These are phyloP conservation scores for Orbilia quercus DNA, from an alignment of 2,329 filamentous ascomycete genomes.

Conservation along the genomic window DNA sequence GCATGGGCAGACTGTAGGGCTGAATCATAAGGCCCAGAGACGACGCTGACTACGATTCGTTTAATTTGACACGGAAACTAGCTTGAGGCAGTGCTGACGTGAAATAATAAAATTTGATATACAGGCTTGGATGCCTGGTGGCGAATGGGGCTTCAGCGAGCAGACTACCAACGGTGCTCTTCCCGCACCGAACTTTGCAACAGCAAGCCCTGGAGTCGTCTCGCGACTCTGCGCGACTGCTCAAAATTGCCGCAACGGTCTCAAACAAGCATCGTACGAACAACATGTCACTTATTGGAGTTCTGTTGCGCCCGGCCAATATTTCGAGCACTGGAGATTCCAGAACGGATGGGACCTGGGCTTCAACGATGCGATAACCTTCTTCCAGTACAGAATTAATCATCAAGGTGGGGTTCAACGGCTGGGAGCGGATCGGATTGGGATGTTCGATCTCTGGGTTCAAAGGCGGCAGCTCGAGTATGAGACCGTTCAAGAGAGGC, in stretches of 20 bases:
- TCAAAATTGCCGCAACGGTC: constrained; percentile 61
- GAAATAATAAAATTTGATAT: constrained; percentile 3
- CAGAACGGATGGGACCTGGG: constrained; percentile 70
- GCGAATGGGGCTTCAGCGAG: constrained; percentile 72
- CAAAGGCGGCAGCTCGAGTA: constrained; percentile 69
- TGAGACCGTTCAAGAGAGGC: constrained; percentile 63
- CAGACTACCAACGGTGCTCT: constrained; percentile 65
- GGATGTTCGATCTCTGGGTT: constrained; percentile 70
- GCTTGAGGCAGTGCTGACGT: constrained; percentile 16
- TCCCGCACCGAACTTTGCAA: constrained; percentile 62
- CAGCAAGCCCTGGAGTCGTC: constrained; percentile 62
- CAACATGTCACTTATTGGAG: constrained; percentile 69
- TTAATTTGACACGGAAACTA: neutral
- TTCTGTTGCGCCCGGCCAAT: constrained; percentile 64
- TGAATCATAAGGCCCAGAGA: constrained; percentile 17
- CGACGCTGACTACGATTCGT: neutral
- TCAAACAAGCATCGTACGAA: constrained; percentile 63
- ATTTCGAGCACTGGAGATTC: constrained; percentile 69
- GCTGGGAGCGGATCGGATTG: constrained; percentile 68
- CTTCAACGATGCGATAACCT: constrained; percentile 68
- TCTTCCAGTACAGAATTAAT: constrained; percentile 63
- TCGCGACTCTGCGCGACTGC: constrained; percentile 62
- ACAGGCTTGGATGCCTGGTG: constrained; percentile 70
- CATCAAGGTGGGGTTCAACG: constrained; percentile 62
- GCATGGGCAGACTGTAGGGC: constrained; percentile 3